Evolutionary conservation across 2,329 filamentous ascomycete species (phyloP).

Genomic region (Metarhizium brunneum): DNA sequence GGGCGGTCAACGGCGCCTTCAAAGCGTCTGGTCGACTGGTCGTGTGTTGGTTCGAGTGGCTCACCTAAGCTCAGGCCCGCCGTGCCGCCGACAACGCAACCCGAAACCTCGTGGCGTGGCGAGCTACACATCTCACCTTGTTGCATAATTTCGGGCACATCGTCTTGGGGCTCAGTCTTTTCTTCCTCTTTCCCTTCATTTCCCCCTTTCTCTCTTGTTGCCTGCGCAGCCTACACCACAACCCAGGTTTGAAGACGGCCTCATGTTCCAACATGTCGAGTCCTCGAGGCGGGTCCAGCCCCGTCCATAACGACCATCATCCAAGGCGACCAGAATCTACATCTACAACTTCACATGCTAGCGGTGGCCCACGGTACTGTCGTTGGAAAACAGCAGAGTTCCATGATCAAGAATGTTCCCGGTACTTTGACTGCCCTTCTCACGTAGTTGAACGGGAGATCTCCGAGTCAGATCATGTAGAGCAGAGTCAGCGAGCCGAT

Average conservation of each 20-base stretch:
- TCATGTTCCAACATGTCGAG: slow-evolving; percentile 24
- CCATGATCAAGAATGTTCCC: slow-evolving; percentile 34
- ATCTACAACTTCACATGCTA: slow-evolving; percentile 5
- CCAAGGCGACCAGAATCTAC: background rate
- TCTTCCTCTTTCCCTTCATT: background rate
- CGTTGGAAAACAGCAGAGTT: slow-evolving; percentile 28
- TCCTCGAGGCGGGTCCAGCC: slow-evolving; percentile 16
- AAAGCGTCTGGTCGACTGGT: background rate
- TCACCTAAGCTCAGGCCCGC: slow-evolving; percentile 2
- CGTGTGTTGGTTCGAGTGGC: background rate
- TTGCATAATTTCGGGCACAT: background rate
- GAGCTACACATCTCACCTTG: background rate
- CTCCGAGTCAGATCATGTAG: slow-evolving; percentile 3
- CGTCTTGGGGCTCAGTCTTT: background rate
- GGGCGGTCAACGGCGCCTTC: background rate
- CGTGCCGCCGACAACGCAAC: background rate
- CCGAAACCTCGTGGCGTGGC: background rate
- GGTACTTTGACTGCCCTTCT: slow-evolving; percentile 40
- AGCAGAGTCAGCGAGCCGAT: background rate
- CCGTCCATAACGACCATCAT: slow-evolving; percentile 7
- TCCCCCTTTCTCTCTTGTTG: background rate
- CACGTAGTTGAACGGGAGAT: slow-evolving; percentile 31
- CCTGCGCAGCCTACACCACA: background rate
- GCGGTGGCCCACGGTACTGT: slow-evolving; percentile 15
- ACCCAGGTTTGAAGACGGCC: slow-evolving; percentile 2